phyloP scores from a whole-genome alignment of 805 yeast species.

The Yarrowia divulgata region DNA sequence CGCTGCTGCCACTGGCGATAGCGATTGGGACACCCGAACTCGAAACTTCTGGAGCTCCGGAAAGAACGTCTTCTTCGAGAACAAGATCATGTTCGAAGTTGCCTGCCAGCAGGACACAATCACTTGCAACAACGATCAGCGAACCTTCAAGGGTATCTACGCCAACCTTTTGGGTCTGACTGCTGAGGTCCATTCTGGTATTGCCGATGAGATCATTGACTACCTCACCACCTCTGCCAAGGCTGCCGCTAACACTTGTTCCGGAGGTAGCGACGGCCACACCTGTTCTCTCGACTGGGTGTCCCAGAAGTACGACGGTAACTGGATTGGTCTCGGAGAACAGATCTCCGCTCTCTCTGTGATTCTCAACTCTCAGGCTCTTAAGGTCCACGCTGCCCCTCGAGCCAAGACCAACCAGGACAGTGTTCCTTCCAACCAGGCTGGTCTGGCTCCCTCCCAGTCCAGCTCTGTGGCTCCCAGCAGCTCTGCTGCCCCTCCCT shows the following conservation, averaged over 20 bases:
- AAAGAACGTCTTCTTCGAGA: constrained; percentile 60
- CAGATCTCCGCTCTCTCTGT: constrained; percentile 80
- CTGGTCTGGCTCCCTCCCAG: not conserved
- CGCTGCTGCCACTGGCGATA: constrained; percentile 66
- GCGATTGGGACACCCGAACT: constrained; percentile 65
- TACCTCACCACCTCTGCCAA: constrained; percentile 60
- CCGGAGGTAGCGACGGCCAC: constrained; percentile 80
- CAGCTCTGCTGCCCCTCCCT: not conserved
- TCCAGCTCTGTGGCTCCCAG: not conserved
- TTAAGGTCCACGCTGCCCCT: constrained; percentile 61
- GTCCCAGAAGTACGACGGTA: constrained; percentile 45
- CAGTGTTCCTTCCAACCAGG: constrained; percentile 51
- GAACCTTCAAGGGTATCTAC: constrained; percentile 75
- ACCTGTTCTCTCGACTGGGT: constrained; percentile 86
- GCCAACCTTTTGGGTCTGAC: constrained; percentile 70
- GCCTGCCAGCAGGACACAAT: constrained; percentile 66
- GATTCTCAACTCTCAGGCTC: constrained; percentile 55
- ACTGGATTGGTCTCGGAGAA: constrained; percentile 85
- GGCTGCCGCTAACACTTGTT: constrained; percentile 80
- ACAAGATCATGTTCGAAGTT: constrained; percentile 67
- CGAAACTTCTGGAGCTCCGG: constrained; percentile 55
- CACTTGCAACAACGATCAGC: constrained; percentile 74
- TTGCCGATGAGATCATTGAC: constrained; percentile 56
- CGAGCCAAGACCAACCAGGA: constrained; percentile 70
- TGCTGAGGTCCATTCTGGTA: constrained; percentile 64